Percentiles rank a stretch among this genome's conserved stretches.
phyloP scores from a whole-genome alignment of 352 stramenopile genomes.

The Globisporangium cylindrosporum region DNA sequence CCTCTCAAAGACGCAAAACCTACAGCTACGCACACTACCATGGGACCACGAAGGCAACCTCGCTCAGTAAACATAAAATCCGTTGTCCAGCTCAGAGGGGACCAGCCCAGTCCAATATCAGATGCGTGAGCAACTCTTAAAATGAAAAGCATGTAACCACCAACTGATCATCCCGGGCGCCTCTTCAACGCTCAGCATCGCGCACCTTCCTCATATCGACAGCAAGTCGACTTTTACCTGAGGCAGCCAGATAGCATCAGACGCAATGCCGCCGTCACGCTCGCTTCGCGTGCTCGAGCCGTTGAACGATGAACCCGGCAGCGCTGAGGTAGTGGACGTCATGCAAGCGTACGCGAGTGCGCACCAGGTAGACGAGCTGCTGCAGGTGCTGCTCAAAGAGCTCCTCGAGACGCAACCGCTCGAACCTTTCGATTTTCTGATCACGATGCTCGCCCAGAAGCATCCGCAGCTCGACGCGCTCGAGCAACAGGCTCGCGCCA shows the following conservation, averaged over 20 bases:
- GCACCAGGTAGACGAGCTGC: constrained; percentile 60
- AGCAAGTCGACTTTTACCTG: not conserved
- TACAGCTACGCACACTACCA: not conserved
- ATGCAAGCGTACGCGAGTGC: constrained; percentile 61
- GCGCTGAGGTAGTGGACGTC: constrained; percentile 38
- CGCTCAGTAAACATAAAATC: not conserved
- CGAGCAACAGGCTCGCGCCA: constrained; percentile 34
- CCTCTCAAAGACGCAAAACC: not conserved
- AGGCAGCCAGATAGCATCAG: not conserved
- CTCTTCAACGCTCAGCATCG: not conserved
- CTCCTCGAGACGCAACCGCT: constrained; percentile 64
- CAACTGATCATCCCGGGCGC: not conserved
- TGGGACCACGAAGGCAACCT: not conserved
- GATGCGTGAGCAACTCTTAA: not conserved
- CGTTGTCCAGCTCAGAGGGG: no score
- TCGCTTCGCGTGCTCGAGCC: constrained; percentile 31
- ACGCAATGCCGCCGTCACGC: constrained; percentile 28
- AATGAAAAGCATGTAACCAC: constrained; percentile 1
- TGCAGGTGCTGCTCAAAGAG: constrained; percentile 53
- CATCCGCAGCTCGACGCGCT: constrained; percentile 53
- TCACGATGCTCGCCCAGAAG: constrained; percentile 42
- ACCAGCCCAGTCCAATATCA: not conserved
- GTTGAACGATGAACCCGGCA: constrained; percentile 22
- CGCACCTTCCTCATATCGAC: not conserved
- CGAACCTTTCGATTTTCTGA: constrained; percentile 67